Evolutionary conservation across 2,329 filamentous ascomycete genomes (phyloP).

Genomic region (Arthroderma sp.): DNA sequence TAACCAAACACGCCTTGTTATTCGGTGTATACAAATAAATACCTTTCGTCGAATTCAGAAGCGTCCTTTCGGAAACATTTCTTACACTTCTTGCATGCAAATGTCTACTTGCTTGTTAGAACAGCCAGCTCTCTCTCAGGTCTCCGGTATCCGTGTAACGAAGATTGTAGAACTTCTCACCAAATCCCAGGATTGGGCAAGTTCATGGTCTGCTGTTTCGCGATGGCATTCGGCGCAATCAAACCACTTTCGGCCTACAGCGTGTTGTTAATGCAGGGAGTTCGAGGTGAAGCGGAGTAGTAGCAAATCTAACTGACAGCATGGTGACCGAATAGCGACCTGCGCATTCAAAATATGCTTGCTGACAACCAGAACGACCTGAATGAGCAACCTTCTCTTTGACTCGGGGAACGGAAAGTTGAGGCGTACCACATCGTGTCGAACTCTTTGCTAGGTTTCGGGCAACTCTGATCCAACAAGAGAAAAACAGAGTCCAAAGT

Average conservation of each 20-base stretch:
- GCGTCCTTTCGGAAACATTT: conserved; percentile 96
- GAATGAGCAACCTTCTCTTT: background rate
- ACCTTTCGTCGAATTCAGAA: conserved; percentile 76
- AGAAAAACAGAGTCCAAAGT: too few species aligned
- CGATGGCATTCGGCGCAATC: conserved; percentile 92
- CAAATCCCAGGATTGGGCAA: conserved; percentile 75
- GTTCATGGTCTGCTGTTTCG: conserved; percentile 63
- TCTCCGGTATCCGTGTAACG: background rate
- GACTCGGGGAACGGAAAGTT: background rate
- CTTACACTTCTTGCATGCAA: conserved; percentile 97
- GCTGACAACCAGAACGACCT: conserved; percentile 37
- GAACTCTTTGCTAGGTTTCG: too few species aligned
- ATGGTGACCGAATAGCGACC: conserved; percentile 87
- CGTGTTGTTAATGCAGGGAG: background rate
- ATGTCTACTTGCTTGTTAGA: conserved; percentile 33
- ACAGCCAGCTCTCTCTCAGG: background rate
- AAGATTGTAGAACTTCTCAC: conserved; percentile 20
- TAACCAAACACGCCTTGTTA: background rate
- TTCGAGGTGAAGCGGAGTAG: background rate
- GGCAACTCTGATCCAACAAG: too few species aligned
- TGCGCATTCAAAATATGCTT: conserved; percentile 98
- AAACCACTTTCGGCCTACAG: conserved; percentile 83
- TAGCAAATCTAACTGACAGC: conserved; percentile 51
- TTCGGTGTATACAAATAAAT: conserved; percentile 2
- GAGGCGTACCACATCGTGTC: conserved; percentile 3